These are phyloP conservation scores for Tagetes patula DNA, from an alignment of 129 eudicot species.

Conservation along the genomic window DNA sequence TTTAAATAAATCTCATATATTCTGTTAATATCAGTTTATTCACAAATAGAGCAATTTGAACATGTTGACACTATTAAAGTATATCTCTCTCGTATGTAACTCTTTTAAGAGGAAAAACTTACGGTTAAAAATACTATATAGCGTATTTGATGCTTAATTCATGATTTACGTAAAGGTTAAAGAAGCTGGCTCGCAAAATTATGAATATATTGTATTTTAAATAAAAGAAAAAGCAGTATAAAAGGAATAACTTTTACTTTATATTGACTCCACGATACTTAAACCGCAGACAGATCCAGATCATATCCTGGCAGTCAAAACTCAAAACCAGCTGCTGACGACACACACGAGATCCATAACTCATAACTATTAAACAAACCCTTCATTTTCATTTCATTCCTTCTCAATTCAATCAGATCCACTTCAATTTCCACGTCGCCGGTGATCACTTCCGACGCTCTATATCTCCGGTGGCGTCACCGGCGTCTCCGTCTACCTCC, in stretches of 20 bases:
- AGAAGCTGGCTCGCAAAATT: too few relatives aligned
- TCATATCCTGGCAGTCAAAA: slow-evolving; percentile 25
- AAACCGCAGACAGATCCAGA: slow-evolving; percentile 42
- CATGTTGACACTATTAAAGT: too few relatives aligned
- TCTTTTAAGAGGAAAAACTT: too few relatives aligned
- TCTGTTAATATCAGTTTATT: too few relatives aligned
- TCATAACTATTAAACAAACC: background rate
- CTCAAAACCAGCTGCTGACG: slow-evolving; percentile 30
- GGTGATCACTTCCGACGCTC: slow-evolving; percentile 5
- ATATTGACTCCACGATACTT: background rate
- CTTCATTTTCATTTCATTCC: slow-evolving; percentile 16
- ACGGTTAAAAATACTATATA: too few relatives aligned
- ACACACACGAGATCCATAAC: slow-evolving; percentile 14
- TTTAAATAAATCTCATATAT: too few relatives aligned
- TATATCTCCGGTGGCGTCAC: slow-evolving; percentile 22
- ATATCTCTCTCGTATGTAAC: too few relatives aligned
- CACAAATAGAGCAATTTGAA: too few relatives aligned
- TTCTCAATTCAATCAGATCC: slow-evolving; percentile 22
- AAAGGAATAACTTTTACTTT: background rate
- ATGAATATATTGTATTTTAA: too few relatives aligned
- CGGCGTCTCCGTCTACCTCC: slow-evolving; percentile 11
- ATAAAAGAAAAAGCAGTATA: background rate
- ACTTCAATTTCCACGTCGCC: slow-evolving; percentile 8
- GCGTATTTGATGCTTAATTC: too few relatives aligned
- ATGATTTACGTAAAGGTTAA: too few relatives aligned